Evolutionary conservation across 2,329 filamentous ascomycete genomes (phyloP).

Genomic region (Pseudovirgaria hyperparasitica): DNA sequence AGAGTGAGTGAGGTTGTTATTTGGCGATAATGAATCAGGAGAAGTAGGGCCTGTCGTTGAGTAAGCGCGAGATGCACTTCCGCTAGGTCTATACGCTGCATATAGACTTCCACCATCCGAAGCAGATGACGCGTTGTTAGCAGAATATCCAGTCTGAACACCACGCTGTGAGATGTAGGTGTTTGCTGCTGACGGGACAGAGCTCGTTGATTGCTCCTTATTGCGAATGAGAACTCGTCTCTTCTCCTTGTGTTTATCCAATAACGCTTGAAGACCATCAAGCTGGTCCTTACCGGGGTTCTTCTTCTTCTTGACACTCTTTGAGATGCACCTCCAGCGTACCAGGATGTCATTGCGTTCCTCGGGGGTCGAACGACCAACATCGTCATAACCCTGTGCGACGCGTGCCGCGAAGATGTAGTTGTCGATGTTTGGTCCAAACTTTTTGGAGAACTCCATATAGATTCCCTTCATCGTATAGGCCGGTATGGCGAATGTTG

Average conservation of each 20-base stretch:
- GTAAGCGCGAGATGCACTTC: too few relatives aligned
- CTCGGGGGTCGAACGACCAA: constrained; percentile 37
- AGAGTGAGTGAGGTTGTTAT: too few relatives aligned
- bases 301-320: constrained; percentile 45
- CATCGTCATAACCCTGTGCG: constrained; percentile 60
- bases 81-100: too few relatives aligned
- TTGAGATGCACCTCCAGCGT: constrained; percentile 50
- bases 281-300: constrained; percentile 37
- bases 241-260: constrained; percentile 20
- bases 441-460: constrained; percentile 59
- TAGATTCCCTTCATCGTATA: constrained; percentile 76
- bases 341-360: constrained; percentile 53
- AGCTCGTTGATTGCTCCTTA: too few relatives aligned
- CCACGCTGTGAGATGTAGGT: too few relatives aligned
- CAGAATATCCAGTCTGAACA: too few relatives aligned
- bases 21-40: too few relatives aligned
- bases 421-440: constrained; percentile 59
- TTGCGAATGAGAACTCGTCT: constrained; percentile 13
- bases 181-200: neutral
- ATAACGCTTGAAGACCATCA: constrained; percentile 35
- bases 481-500: constrained; percentile 50
- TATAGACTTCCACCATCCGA: too few relatives aligned
- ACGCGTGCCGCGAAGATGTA: constrained; percentile 71
- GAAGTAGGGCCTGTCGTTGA: too few relatives aligned
- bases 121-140: too few relatives aligned